Evolutionary conservation across 495 filamentous ascomycete species (phyloP).

Genomic region (Penicillium bovifimosum): DNA sequence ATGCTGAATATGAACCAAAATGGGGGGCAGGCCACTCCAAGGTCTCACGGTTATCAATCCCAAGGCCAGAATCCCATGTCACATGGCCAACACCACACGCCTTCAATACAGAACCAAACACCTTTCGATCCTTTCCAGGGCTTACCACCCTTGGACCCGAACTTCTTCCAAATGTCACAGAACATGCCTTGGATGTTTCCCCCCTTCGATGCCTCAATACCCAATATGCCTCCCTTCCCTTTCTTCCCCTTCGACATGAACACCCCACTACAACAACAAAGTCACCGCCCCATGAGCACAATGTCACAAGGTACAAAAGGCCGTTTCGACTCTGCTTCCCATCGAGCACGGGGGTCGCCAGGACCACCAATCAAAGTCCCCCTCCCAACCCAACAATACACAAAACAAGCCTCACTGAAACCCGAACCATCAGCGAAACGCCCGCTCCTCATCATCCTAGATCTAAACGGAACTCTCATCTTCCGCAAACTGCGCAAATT

Average conservation of each 20-base stretch:
- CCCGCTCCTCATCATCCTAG: constrained; percentile 72
- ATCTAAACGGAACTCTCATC: constrained; percentile 89
- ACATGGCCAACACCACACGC: background rate
- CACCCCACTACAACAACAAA: constrained; percentile 4
- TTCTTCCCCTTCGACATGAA: background rate
- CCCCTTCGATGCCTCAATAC: background rate
- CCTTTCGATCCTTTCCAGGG: constrained; percentile 13
- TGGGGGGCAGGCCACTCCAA: background rate
- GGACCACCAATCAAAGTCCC: constrained; percentile 24
- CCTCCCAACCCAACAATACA: constrained; percentile 37
- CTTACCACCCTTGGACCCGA: constrained; percentile 10
- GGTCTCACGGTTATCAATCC: background rate
- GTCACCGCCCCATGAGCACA: constrained; percentile 17
- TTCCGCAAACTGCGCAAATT: constrained; percentile 51
- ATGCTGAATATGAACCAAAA: background rate
- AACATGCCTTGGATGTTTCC: constrained; percentile 9
- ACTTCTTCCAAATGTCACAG: background rate
- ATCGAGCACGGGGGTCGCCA: constrained; percentile 5
- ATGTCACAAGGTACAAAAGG: background rate
- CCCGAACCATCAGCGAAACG: constrained; percentile 30
- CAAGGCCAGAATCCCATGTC: background rate
- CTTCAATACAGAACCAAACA: background rate
- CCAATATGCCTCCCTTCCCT: constrained; percentile 8
- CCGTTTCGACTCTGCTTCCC: background rate
- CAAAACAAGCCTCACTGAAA: constrained; percentile 33